Evolutionary conservation across 73 alveolate genomes (phyloP).

Genomic region (Paramecium bursaria): DNA sequence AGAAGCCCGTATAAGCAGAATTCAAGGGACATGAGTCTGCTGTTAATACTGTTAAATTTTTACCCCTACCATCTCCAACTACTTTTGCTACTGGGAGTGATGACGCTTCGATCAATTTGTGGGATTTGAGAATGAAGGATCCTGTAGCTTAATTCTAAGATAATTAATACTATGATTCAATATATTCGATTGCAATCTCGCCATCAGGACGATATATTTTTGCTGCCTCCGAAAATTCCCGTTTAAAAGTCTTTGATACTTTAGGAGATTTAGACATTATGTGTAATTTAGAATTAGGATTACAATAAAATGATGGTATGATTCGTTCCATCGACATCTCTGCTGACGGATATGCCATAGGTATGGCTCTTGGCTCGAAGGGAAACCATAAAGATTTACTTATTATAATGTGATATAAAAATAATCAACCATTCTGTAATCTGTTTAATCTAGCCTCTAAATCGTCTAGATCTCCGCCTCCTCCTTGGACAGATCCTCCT

Average conservation of each 20-base stretch:
- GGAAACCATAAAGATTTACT: slow-evolving; percentile 49
- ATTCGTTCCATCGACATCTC: slow-evolving; percentile 65
- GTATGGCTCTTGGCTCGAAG: slow-evolving; percentile 53
- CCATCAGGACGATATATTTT: slow-evolving; percentile 63
- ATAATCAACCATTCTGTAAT: too few relatives aligned
- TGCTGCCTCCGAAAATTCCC: slow-evolving; percentile 63
- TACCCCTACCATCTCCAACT: slow-evolving; percentile 58
- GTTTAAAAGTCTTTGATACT: slow-evolving; percentile 64
- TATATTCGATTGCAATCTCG: slow-evolving; percentile 64
- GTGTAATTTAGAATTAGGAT: slow-evolving; percentile 57
- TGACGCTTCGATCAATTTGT: slow-evolving; percentile 63
- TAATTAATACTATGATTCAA: slow-evolving; percentile 56
- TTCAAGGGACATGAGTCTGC: slow-evolving; percentile 71
- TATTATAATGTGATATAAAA: slow-evolving; percentile 57
- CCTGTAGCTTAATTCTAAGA: slow-evolving; percentile 57
- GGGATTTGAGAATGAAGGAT: slow-evolving; percentile 71
- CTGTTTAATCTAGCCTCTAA: too few relatives aligned
- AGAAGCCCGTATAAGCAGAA: slow-evolving; percentile 66
- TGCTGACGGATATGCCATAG: slow-evolving; percentile 67
- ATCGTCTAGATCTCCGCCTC: too few relatives aligned
- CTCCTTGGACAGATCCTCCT: too few relatives aligned
- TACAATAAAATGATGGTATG: slow-evolving; percentile 64
- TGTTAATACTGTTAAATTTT: slow-evolving; percentile 65
- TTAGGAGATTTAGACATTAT: slow-evolving; percentile 59
- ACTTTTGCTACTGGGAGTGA: slow-evolving; percentile 71